These are phyloP conservation scores for Fennellomyces sp. DNA, from an alignment of 371 early-diverging fungal species.

Conservation along the genomic window DNA sequence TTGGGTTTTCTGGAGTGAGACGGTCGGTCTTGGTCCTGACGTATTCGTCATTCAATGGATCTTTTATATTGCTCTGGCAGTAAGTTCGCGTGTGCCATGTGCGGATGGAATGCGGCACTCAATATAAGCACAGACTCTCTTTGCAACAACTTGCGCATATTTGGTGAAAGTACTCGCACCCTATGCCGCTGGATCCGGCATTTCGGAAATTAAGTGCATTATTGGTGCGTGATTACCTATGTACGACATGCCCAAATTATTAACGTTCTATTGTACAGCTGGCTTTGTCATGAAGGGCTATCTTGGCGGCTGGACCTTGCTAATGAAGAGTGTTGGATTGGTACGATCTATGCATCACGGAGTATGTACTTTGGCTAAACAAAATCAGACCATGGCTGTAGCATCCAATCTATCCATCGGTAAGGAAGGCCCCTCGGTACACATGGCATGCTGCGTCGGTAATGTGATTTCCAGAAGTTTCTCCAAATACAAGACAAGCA, in stretches of 20 bases:
- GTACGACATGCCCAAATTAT: not conserved
- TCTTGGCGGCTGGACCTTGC: constrained; percentile 84
- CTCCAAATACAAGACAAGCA: constrained; percentile 81
- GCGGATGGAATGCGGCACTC: not conserved
- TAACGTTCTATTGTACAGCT: constrained; percentile 21
- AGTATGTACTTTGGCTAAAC: not conserved
- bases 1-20: constrained; percentile 62
- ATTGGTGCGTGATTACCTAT: constrained; percentile 55
- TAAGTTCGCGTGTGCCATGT: constrained; percentile 26
- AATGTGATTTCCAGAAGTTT: constrained; percentile 87
- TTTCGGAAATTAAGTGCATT: constrained; percentile 96
- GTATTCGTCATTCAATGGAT: constrained; percentile 59
- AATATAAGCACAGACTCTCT: constrained; percentile 47
- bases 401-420: constrained; percentile 91
- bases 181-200: constrained; percentile 94
- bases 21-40: constrained; percentile 38
- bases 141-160: constrained; percentile 60
- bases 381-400: constrained; percentile 72
- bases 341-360: constrained; percentile 16
- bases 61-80: constrained; percentile 63
- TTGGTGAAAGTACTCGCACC: constrained; percentile 76
- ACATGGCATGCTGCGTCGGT: constrained; percentile 91
- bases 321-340: constrained; percentile 89
- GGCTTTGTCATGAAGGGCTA: constrained; percentile 94
- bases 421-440: constrained; percentile 96